Evolutionary conservation across 495 filamentous ascomycete species (phyloP), one percentile per base, ranked within the genome.

Genomic region (Hypoxylon crocopeplum): DNA sequence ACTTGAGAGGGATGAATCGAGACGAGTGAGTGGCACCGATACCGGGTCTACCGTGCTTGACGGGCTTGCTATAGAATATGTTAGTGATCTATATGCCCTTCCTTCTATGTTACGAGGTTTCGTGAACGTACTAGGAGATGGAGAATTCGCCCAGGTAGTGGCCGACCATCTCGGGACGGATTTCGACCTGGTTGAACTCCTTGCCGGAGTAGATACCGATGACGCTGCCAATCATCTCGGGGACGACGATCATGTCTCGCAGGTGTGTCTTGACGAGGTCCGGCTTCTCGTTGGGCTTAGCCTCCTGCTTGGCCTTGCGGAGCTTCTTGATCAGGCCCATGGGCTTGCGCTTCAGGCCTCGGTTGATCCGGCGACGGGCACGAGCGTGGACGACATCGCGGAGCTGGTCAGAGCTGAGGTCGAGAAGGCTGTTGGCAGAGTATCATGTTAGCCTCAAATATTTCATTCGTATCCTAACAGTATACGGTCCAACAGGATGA

Each of bases 301-400:
- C 94, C 85, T 98, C 93, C 80, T 97, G 93, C 90, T 98, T 98
- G 71, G 94, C 88, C 83, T 96, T 97, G 79, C 94, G 94, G 69
- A 98, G 89, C 86, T 97, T 98, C 88, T 97, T 97, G 85, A 98
- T 98, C 68, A 98, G 83, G 68, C 95, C 95, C 94, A 98, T 97
- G 74, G 94, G 94, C 87, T 96, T 96, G 84, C 94, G 94, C 88
- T 98, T 98, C 59, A 98, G 86, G 68, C 94, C 94, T 56, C 94
- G 92, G 88, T 98, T 97, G 89, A 98, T 97, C 76, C 95, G 88
- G 76, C 94, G 87, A 78, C 94, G 94, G 75, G 94, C 94, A 75
- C 94, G 94, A 71, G 94, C 93, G 85, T 98, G 94, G 67, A 98
- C 93, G 73, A 98, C 88, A 86, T 97, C 92, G 72, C 94, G 93